These are phyloP conservation scores for Monilinia fructigena DNA, from an alignment of 2,329 filamentous ascomycete species.

Conservation along the genomic window DNA sequence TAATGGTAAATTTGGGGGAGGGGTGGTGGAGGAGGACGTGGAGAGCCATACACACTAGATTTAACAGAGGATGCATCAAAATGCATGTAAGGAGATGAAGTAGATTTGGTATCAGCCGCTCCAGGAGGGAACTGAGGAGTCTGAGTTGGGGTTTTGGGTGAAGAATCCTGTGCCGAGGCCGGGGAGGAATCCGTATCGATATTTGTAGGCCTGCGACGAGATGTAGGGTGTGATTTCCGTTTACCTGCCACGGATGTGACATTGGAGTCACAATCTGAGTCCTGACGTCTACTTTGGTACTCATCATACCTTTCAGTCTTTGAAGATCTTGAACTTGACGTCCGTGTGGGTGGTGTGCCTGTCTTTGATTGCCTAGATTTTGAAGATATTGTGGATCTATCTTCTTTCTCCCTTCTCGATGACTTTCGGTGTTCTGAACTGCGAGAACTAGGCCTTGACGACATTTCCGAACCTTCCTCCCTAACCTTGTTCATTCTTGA, in stretches of 20 bases:
- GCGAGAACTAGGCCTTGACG: constrained; percentile 46
- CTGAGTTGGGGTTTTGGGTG: constrained; percentile 60
- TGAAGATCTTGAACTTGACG: constrained; percentile 35
- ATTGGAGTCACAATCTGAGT: constrained; percentile 40
- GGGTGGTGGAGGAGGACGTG: constrained; percentile 71
- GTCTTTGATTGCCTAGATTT: constrained; percentile 56
- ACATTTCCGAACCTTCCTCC: constrained; percentile 41
- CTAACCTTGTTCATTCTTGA: constrained; percentile 42
- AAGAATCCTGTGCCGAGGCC: constrained; percentile 53
- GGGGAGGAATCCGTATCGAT: constrained; percentile 45
- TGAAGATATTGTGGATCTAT: constrained; percentile 52
- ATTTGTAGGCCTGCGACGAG: constrained; percentile 28
- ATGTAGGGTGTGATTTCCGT: constrained; percentile 46
- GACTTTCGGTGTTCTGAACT: constrained; percentile 41
- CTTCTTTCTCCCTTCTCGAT: constrained; percentile 42
- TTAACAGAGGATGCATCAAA: constrained; percentile 41
- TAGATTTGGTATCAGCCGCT: constrained; percentile 34
- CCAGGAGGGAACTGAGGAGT: constrained; percentile 48
- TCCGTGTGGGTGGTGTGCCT: constrained; percentile 52
- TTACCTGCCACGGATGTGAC: constrained; percentile 45
- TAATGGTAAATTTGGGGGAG: constrained; percentile 54
- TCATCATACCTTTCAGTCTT: constrained; percentile 38
- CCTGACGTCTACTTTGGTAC: constrained; percentile 33
- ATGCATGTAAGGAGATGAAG: constrained; percentile 39
- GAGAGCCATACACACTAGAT: constrained; percentile 37